phyloP scores from a whole-genome alignment of 148 eudicot genomes.

The Cornus suecica region DNA sequence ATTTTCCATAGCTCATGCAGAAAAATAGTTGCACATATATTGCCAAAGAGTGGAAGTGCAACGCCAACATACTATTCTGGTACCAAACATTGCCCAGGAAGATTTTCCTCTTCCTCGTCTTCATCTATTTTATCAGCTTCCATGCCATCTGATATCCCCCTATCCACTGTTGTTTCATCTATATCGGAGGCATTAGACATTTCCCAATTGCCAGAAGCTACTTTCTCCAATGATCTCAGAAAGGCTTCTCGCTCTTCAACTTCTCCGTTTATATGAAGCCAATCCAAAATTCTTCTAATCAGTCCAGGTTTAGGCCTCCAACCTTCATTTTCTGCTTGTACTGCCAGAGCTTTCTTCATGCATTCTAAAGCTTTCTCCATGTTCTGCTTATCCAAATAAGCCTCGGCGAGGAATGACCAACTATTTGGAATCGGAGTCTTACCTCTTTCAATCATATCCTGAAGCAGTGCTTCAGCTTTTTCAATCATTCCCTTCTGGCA shows the following conservation, averaged over 20 bases:
- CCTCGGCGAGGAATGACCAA: slow-evolving; percentile 37
- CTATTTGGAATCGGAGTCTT: slow-evolving; percentile 30
- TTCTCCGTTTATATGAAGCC: slow-evolving; percentile 35
- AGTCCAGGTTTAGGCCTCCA: slow-evolving; percentile 36
- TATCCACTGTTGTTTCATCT: too few species aligned
- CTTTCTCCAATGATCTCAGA: slow-evolving; percentile 26
- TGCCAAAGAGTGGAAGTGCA: too few species aligned
- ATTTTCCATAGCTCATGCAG: too few species aligned
- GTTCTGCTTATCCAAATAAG: slow-evolving; percentile 21
- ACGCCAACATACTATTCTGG: too few species aligned
- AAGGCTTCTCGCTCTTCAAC: slow-evolving; percentile 32
- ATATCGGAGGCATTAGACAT: too few species aligned
- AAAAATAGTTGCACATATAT: too few species aligned
- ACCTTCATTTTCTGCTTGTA: slow-evolving; percentile 20
- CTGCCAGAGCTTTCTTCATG: slow-evolving; percentile 40
- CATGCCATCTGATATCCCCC: too few species aligned
- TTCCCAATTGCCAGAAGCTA: slow-evolving; percentile 15
- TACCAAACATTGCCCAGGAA: too few species aligned
- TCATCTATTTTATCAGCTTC: too few species aligned
- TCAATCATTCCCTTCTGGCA: slow-evolving; percentile 23
- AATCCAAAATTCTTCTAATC: slow-evolving; percentile 21
- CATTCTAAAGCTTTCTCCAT: slow-evolving; percentile 35
- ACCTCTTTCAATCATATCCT: slow-evolving; percentile 21
- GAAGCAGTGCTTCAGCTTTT: slow-evolving; percentile 36
- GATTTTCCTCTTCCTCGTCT: too few species aligned